Evolutionary conservation across 2,329 filamentous ascomycete species (phyloP).

Genomic region (Penicillium glabrum): DNA sequence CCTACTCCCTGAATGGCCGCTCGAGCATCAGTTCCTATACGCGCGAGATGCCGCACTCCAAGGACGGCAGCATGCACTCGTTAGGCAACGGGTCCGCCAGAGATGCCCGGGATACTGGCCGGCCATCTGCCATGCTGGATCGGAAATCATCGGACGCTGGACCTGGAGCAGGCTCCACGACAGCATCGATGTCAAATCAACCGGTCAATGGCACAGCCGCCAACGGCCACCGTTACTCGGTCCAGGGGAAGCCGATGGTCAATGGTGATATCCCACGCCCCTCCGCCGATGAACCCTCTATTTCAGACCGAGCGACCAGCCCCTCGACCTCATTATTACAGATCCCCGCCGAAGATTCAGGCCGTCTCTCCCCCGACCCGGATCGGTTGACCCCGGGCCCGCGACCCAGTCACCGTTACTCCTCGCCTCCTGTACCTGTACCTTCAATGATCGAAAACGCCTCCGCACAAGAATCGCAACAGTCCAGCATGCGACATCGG

Average conservation of each 20-base stretch:
- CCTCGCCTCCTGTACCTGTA: conserved; percentile 53
- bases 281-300: conserved; percentile 31
- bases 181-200: conserved; percentile 24
- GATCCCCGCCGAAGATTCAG: conserved; percentile 35
- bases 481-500: conserved; percentile 69
- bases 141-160: conserved; percentile 30
- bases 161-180: conserved; percentile 26
- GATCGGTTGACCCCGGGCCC: conserved; percentile 29
- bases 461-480: conserved; percentile 55
- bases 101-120: conserved; percentile 33
- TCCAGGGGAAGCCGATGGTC: conserved; percentile 29
- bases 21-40: conserved; percentile 46
- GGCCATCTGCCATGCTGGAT: conserved; percentile 30
- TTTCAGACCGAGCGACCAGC: conserved; percentile 28
- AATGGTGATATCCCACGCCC: conserved; percentile 34
- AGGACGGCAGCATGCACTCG: conserved; percentile 53
- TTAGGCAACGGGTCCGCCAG: conserved; percentile 34
- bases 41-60: conserved; percentile 40
- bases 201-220: conserved; percentile 28
- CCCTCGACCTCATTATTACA: conserved; percentile 33
- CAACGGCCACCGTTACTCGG: conserved; percentile 19
- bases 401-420: conserved; percentile 34
- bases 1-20: conserved; percentile 60
- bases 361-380: conserved; percentile 31
- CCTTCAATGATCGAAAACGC: conserved; percentile 57